Evolutionary conservation across 345 rosid species (phyloP).

Genomic region (Cardiospermum halicacabum): DNA sequence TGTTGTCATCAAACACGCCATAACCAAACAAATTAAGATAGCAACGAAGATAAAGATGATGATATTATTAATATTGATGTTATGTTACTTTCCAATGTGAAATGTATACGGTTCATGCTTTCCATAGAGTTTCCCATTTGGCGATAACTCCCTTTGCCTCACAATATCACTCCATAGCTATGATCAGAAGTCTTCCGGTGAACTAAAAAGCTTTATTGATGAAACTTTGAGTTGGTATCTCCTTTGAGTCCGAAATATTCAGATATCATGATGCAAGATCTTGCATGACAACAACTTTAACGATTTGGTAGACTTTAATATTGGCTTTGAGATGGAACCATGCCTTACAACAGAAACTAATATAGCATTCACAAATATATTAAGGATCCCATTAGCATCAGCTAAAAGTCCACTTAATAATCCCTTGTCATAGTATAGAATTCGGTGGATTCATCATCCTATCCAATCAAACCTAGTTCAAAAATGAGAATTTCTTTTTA

Average conservation of each 20-base stretch:
- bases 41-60: background rate
- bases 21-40: too few relatives aligned
- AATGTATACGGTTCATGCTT: constrained; percentile 86
- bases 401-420: constrained; percentile 75
- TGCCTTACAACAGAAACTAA: constrained; percentile 85
- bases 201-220: constrained; percentile 68
- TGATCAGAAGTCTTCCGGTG: constrained; percentile 69
- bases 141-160: too few relatives aligned
- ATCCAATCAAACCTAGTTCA: too few relatives aligned
- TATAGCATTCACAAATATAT: constrained; percentile 86
- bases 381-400: constrained; percentile 82
- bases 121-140: too few relatives aligned
- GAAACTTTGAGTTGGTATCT: constrained; percentile 62
- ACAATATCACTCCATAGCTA: constrained; percentile 63
- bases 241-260: constrained; percentile 92
- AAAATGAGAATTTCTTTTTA: too few relatives aligned
- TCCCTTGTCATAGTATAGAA: constrained; percentile 86
- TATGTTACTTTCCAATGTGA: constrained; percentile 71
- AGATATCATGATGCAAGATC: constrained; percentile 61
- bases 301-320: constrained; percentile 74
- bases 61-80: too few relatives aligned
- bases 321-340: constrained; percentile 57
- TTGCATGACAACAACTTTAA: too few relatives aligned
- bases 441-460: constrained; percentile 98
- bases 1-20: constrained; percentile 72